Base-by-base conservation (phyloP, 768 basidiomycete genomes). In the Tulasnella sp. region DNA sequence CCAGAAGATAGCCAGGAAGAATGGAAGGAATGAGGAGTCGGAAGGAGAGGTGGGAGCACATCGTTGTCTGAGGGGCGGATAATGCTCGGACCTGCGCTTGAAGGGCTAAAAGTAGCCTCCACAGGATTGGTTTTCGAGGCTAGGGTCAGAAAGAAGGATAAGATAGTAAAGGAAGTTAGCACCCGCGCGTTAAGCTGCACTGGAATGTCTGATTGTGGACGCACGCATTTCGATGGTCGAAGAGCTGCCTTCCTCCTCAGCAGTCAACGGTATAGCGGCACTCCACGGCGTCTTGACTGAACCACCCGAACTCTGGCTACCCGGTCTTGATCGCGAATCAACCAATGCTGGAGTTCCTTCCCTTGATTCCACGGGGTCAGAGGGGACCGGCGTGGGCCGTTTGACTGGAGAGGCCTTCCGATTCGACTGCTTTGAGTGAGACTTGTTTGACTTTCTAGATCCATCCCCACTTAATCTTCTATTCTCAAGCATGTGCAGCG, bases 281-380 rank as follows among this genome's bases (percentile, higher is more conserved):
- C 46, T 42, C 74, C 40, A 48, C 11, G 74, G 74, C 4, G 74
- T 75, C 24, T 75, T 31, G 74, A 75, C 74, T 5, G 74, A 75
- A 12, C 41, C 46, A 48, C 41, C 74, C 14, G 74, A 75, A 8
- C 74, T 69, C 64, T 12, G 6, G 20, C 64, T 75, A 0, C 74
- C 74, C 4, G 31, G 74, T 24, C 74, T 41, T 18, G 74, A 75
- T 42, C 41, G n/a, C 41, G 74, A 75, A 31, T 42, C 46, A 16
- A 48, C 74, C 74, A 75, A 28, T 12, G 41, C 74, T 6, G 74
- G 74, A 0, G 74, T 75, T 42, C 74, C 74, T 48, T 75, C 74
- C 28, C 74, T 72, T 40, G 77, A 69, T 37, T 69, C 64, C 11
- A 69, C 64, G 5, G 64, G 60, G 34, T 78, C 77, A 11, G 77